A percentile compares a stretch with the other conserved stretches of the same genome.
Conservation (phyloP, 2,329 filamentous ascomycete genomes). For the Xylaria sp. region DNA sequence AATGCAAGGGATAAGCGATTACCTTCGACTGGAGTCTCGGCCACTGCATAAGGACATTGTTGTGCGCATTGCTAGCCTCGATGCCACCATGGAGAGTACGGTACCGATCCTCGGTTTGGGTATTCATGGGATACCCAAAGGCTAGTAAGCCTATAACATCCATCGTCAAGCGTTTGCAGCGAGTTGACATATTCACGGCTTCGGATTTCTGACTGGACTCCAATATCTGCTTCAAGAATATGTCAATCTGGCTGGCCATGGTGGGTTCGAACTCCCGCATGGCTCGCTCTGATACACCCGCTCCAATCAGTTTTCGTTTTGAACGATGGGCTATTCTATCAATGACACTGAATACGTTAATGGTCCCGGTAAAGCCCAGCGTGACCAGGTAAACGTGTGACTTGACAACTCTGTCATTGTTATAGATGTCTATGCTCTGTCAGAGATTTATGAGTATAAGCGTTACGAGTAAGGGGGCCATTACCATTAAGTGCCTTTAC, state of each 20-base stretch:
- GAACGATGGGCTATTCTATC: conserved; percentile 32
- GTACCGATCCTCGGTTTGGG: conserved; percentile 35
- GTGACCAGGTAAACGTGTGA: conserved; percentile 37
- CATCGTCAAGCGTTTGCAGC: conserved; percentile 32
- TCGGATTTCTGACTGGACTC: conserved; percentile 17
- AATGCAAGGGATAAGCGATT: conserved; percentile 34
- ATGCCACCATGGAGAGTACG: conserved; percentile 32
- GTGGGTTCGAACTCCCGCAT: conserved; percentile 39
- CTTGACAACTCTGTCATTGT: conserved; percentile 38
- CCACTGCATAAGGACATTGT: conserved; percentile 37
- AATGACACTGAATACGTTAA: conserved; percentile 35
- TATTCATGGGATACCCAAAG: conserved; percentile 39
- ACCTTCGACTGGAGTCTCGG: conserved; percentile 29
- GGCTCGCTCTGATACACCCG: conserved; percentile 34
- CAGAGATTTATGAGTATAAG: not conserved
- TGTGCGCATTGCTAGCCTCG: conserved; percentile 29
- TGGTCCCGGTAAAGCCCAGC: conserved; percentile 25
- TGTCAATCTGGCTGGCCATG: conserved; percentile 36
- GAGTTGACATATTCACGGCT: conserved; percentile 36
- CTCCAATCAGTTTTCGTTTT: conserved; percentile 35
- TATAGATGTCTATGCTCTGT: conserved; percentile 38
- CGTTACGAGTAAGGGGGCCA: not conserved
- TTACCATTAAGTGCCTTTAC: conserved; percentile 36
- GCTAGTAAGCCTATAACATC: conserved; percentile 39
- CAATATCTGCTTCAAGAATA: conserved; percentile 35